Evolutionary conservation across 192 early-diverging fungal species (phyloP), one percentile per base, ranked within the genome.

Genomic region (Backusella morwellensis): DNA sequence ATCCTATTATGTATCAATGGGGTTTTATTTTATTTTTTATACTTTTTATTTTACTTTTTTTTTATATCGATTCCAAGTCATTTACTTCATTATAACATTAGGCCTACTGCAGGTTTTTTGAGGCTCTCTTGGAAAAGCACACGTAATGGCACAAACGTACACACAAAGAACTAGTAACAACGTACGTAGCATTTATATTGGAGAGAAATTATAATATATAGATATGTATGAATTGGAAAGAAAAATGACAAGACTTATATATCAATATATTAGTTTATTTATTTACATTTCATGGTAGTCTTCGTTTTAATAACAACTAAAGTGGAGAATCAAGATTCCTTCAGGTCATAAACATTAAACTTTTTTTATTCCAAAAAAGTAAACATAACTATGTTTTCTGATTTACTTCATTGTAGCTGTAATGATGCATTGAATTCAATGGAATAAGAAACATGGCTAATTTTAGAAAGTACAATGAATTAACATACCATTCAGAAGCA

Each of bases 301-400:
- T 56, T 63, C 11, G 23, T 63, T 63, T 63, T 29, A 63, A 63
- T 63, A 63, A n/a, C 56, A 63, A 29, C 56, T 63, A 63, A 63
- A 29, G 11, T 29, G 26, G 29, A 26, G 23, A 14, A 63, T 63
- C 56, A 54, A 54, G n/a, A 54, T 54, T 6, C 8, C 6, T 54
- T 21, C 4, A 21, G 52, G 19, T 21, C 8, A 54, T 54, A 14
- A 44, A 54, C 2, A 21, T 6, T 6, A 54, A 54, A 54, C n/a
- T 21, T 29, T 29, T 29, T 26, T 26, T 63, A 0, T 14, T 63
- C 4, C 7, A 29, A 56, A 63, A n/a, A 21, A 44, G 6, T 50
- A 50, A n/a, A 6, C 19, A 7, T n/a, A n/a, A n/a, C 19, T 50
- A n/a, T 19, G 19, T 63, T 29, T 23, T 9, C 26, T 14, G 23